phyloP scores from a whole-genome alignment of 2,329 filamentous ascomycete species.

The Scopulariopsis brevicaulis region DNA sequence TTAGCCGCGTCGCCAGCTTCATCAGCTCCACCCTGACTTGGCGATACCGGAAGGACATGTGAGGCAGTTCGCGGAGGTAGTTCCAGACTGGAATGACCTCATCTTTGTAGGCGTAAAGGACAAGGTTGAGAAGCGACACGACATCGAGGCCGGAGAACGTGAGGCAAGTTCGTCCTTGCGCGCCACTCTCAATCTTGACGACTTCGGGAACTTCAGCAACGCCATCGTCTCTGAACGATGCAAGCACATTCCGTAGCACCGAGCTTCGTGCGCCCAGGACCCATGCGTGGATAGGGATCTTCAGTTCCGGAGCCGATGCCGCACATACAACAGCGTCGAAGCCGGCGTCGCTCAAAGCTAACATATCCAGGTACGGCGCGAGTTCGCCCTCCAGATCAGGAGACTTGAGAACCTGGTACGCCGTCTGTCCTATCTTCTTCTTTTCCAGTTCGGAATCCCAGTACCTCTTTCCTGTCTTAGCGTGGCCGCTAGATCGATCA shows the following conservation, averaged over 20 bases:
- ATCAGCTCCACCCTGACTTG: slow-evolving; percentile 79
- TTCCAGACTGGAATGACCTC: slow-evolving; percentile 78
- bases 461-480: slow-evolving; percentile 29
- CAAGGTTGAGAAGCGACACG: slow-evolving; percentile 67
- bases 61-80: slow-evolving; percentile 53
- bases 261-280: slow-evolving; percentile 65
- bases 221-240: slow-evolving; percentile 42
- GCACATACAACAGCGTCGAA: slow-evolving; percentile 35
- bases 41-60: slow-evolving; percentile 61
- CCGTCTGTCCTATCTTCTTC: slow-evolving; percentile 37
- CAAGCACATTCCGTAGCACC: slow-evolving; percentile 51
- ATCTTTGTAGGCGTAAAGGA: slow-evolving; percentile 74
- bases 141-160: slow-evolving; percentile 62
- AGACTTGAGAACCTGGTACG: slow-evolving; percentile 45
- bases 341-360: slow-evolving; percentile 24
- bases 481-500: slow-evolving; percentile 20
- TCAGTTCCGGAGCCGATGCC: slow-evolving; percentile 54
- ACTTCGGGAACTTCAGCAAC: slow-evolving; percentile 47
- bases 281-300: slow-evolving; percentile 75
- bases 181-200: slow-evolving; percentile 37
- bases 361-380: slow-evolving; percentile 30
- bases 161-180: slow-evolving; percentile 40
- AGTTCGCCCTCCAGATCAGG: slow-evolving; percentile 57
- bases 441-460: slow-evolving; percentile 19
- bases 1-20: slow-evolving; percentile 63